Percentiles rank a stretch among this genome's conserved stretches.
These are phyloP conservation scores for Xylaria sp. DNA, from an alignment of 2,329 filamentous ascomycete species.

Conservation along the genomic window DNA sequence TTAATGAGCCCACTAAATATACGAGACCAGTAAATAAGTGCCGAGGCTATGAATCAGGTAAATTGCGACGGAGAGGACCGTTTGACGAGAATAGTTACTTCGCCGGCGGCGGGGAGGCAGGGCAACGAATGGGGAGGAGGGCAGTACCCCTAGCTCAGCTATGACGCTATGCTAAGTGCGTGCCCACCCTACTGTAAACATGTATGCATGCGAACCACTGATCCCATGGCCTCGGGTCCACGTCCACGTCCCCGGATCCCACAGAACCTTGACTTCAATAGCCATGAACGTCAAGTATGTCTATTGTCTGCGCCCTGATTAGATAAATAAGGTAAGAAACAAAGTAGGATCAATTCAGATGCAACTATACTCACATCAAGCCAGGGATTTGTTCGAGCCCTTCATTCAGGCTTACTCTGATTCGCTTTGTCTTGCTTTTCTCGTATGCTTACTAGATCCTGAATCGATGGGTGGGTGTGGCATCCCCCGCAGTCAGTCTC, in stretches of 20 bases:
- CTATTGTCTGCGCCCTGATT: background rate
- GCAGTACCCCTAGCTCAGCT: no score
- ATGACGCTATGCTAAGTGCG: background rate
- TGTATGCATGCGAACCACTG: constrained; percentile 6
- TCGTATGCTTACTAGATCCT: constrained; percentile 16
- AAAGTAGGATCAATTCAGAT: background rate
- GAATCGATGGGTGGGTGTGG: background rate
- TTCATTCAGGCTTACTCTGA: background rate
- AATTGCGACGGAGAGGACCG: background rate
- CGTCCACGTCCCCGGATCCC: background rate
- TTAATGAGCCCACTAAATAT: background rate
- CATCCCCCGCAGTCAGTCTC: constrained; percentile 12
- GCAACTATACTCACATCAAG: constrained; percentile 9
- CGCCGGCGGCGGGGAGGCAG: constrained; percentile 14
- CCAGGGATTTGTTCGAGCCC: background rate
- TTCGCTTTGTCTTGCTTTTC: background rate
- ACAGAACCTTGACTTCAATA: background rate
- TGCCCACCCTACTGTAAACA: background rate
- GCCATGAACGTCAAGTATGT: background rate
- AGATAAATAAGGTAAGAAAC: background rate
- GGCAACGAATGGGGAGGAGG: constrained; percentile 3
- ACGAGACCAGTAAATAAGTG: background rate
- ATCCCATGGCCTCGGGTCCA: constrained; percentile 5
- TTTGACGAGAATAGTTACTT: background rate
- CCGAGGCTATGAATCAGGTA: background rate